A percentile compares a stretch with the other conserved stretches of the same genome.
phyloP scores from a whole-genome alignment of 164 flowering plant species.

The Cinnamomum micranthum region DNA sequence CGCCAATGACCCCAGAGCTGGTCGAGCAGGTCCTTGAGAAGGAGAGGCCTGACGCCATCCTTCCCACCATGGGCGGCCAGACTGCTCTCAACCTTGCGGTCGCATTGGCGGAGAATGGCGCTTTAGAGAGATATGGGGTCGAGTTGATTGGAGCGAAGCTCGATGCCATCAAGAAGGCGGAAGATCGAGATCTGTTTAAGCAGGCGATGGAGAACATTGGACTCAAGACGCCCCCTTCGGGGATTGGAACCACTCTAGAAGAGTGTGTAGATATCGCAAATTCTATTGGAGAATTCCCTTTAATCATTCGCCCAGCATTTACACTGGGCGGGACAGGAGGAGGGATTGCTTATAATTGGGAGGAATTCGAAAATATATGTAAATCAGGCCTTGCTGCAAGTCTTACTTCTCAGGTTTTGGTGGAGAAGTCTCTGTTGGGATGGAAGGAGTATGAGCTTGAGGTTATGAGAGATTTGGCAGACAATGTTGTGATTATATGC shows the following conservation, averaged over 20 bases:
- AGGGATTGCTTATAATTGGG: slow-evolving; percentile 89
- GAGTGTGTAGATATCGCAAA: slow-evolving; percentile 73
- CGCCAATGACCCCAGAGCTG: slow-evolving; percentile 86
- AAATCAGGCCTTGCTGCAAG: slow-evolving; percentile 95
- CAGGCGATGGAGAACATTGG: slow-evolving; percentile 91
- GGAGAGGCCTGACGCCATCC: slow-evolving; percentile 93
- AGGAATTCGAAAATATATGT: slow-evolving; percentile 89
- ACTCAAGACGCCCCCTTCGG: slow-evolving; percentile 85
- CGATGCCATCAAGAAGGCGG: slow-evolving; percentile 89
- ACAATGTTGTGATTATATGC: slow-evolving; percentile 94
- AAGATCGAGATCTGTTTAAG: slow-evolving; percentile 90
- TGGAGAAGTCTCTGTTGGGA: slow-evolving; percentile 93
- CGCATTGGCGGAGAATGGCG: slow-evolving; percentile 83
- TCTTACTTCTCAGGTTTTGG: slow-evolving; percentile 80
- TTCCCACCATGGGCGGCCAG: slow-evolving; percentile 99
- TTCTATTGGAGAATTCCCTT: slow-evolving; percentile 76
- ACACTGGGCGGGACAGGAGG: slow-evolving; percentile 94
- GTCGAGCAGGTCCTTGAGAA: slow-evolving; percentile 83
- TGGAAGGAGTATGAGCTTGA: slow-evolving; percentile 99
- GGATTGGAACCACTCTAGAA: slow-evolving; percentile 76
- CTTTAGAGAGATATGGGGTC: slow-evolving; percentile 60
- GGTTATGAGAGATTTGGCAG: slow-evolving; percentile 96
- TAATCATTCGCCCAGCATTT: slow-evolving; percentile 88
- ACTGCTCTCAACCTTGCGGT: slow-evolving; percentile 93
- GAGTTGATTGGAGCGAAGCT: slow-evolving; percentile 98